These are phyloP conservation scores for Talaromyces sp. DNA, from an alignment of 2,329 filamentous ascomycete species.

Conservation along the genomic window DNA sequence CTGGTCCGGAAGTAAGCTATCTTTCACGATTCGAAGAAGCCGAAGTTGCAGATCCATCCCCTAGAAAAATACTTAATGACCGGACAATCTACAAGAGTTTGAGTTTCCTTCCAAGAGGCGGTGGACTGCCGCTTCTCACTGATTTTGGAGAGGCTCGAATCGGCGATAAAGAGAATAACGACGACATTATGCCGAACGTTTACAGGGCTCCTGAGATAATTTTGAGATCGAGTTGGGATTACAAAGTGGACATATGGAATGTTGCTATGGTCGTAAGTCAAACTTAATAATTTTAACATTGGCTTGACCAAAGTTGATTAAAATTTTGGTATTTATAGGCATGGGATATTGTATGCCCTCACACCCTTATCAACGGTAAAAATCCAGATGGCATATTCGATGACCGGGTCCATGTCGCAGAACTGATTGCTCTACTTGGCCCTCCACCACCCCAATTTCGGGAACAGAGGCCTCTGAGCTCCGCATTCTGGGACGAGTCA, in stretches of 20 bases:
- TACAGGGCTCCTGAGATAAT: constrained; percentile 24
- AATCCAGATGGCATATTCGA: background rate
- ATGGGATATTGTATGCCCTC: background rate
- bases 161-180: constrained; percentile 21
- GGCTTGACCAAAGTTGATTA: background rate
- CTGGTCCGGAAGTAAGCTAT: background rate
- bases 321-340: background rate
- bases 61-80: constrained; percentile 35
- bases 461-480: too few species aligned
- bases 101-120: constrained; percentile 19
- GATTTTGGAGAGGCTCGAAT: constrained; percentile 22
- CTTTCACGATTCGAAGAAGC: constrained; percentile 7
- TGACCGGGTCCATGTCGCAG: too few species aligned
- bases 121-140: constrained; percentile 31
- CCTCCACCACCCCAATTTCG: too few species aligned
- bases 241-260: constrained; percentile 24
- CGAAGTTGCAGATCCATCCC: constrained; percentile 35
- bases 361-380: background rate
- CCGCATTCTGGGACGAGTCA: too few species aligned
- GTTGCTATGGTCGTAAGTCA: constrained; percentile 13
- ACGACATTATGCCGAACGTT: constrained; percentile 17
- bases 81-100: constrained; percentile 32
- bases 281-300: background rate
- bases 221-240: constrained; percentile 20
- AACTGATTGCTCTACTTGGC: too few species aligned